Conservation (phyloP, 75 land plant genomes). For the Cunninghamia lanceolata region DNA sequence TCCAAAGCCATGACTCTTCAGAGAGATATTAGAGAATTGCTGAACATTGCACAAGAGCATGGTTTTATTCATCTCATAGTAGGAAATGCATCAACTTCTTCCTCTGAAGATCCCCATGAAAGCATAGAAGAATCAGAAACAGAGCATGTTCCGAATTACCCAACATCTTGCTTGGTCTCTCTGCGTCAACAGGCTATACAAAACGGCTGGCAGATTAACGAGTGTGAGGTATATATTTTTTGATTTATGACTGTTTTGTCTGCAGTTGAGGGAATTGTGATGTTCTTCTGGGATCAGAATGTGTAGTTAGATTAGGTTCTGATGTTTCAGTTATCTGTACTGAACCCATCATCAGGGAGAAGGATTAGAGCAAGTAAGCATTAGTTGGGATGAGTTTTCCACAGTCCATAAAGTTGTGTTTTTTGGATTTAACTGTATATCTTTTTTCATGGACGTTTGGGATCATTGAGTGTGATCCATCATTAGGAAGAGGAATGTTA, state of each 20-base stretch:
- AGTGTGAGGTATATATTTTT: constrained; percentile 29
- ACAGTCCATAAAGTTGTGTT: too few species aligned
- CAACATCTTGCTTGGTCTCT: background rate
- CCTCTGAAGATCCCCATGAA: background rate
- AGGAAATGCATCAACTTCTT: constrained; percentile 2
- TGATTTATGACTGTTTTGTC: background rate
- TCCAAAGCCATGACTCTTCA: constrained; percentile 29
- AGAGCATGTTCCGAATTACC: background rate
- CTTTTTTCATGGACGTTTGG: too few species aligned
- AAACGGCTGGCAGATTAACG: constrained; percentile 47
- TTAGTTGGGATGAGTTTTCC: too few species aligned
- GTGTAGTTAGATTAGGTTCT: too few species aligned
- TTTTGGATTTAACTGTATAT: too few species aligned
- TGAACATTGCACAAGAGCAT: constrained; percentile 29
- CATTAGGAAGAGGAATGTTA: too few species aligned
- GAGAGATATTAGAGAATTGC: constrained; percentile 17
- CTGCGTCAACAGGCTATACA: constrained; percentile 29
- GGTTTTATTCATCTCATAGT: constrained; percentile 26
- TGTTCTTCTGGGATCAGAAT: too few species aligned
- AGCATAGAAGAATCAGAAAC: background rate
- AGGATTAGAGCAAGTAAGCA: too few species aligned
- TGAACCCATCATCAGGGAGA: too few species aligned
- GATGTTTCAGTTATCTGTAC: too few species aligned
- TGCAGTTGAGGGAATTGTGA: background rate
- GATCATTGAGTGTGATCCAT: too few species aligned